These are phyloP conservation scores for Lasiosphaeriaceae sp. DNA, from an alignment of 495 filamentous ascomycete genomes.

Conservation along the genomic window DNA sequence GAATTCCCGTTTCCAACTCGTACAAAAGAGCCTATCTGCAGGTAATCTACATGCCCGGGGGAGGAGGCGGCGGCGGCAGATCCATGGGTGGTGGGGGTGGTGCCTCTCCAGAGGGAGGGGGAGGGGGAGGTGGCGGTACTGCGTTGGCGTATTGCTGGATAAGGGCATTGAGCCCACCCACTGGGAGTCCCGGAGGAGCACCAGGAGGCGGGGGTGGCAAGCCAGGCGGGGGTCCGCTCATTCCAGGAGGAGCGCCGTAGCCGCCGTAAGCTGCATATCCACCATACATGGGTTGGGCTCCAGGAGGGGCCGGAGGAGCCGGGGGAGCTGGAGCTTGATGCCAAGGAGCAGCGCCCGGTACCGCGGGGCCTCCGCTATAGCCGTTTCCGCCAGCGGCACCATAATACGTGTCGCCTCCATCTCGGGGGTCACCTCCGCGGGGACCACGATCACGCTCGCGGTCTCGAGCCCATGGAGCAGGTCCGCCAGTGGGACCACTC, in stretches of 20 bases:
- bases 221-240: constrained; percentile 47
- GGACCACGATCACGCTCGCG: constrained; percentile 41
- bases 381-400: constrained; percentile 36
- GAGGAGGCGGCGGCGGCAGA: constrained; percentile 71
- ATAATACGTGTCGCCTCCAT: constrained; percentile 36
- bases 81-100: constrained; percentile 76
- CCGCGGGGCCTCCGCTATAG: constrained; percentile 30
- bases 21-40: background rate
- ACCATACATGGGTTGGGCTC: constrained; percentile 50
- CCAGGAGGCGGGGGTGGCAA: constrained; percentile 60
- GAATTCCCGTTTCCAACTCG: constrained; percentile 5
- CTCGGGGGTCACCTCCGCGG: constrained; percentile 19
- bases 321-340: too few species aligned
- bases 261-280: constrained; percentile 54
- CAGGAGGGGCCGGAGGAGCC: constrained; percentile 24
- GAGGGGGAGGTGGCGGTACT: constrained; percentile 48
- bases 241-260: constrained; percentile 59
- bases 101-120: constrained; percentile 51
- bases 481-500: constrained; percentile 32
- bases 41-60: constrained; percentile 48
- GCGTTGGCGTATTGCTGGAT: constrained; percentile 63
- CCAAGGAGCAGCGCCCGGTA: constrained; percentile 65
- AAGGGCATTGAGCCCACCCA: constrained; percentile 53
- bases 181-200: constrained; percentile 57
- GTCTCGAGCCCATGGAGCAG: constrained; percentile 57